Conservation (phyloP, 2,329 filamentous ascomycete genomes). For the Alternaria consortialis region DNA sequence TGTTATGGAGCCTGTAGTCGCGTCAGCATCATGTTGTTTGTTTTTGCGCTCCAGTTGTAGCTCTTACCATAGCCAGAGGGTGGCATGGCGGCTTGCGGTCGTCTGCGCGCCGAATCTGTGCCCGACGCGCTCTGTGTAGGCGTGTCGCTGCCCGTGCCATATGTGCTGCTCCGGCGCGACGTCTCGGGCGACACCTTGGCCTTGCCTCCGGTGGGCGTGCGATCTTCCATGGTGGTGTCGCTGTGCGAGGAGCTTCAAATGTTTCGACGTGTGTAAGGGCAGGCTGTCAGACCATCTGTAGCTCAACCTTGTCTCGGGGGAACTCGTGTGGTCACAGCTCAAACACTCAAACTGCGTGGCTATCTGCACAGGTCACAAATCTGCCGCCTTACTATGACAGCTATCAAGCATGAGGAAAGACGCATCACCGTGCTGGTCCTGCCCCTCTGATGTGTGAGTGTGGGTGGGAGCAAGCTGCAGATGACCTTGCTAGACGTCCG, state of each 20-base stretch:
- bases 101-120: slow-evolving; percentile 43
- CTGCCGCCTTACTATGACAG: slow-evolving; percentile 21
- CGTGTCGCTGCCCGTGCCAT: slow-evolving; percentile 34
- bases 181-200: slow-evolving; percentile 32
- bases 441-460: slow-evolving; percentile 25
- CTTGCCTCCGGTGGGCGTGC: slow-evolving; percentile 34
- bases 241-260: slow-evolving; percentile 14
- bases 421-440: slow-evolving; percentile 16
- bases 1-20: slow-evolving; percentile 45
- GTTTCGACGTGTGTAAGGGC: slow-evolving; percentile 16
- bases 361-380: slow-evolving; percentile 28
- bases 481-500: slow-evolving; percentile 29
- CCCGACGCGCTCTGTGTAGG: slow-evolving; percentile 28
- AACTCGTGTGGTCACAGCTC: slow-evolving; percentile 18
- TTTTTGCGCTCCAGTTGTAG: neutral
- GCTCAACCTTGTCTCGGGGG: slow-evolving; percentile 14
- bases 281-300: slow-evolving; percentile 7
- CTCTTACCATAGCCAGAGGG: slow-evolving; percentile 47
- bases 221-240: slow-evolving; percentile 42
- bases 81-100: slow-evolving; percentile 38
- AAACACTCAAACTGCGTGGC: slow-evolving; percentile 10
- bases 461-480: slow-evolving; percentile 28
- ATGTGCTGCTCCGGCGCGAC: slow-evolving; percentile 40
- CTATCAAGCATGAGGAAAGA: slow-evolving; percentile 5
- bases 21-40: slow-evolving; percentile 15